Conservation (phyloP, 2,329 filamentous ascomycete genomes). For the Scedosporium minutisporum region DNA sequence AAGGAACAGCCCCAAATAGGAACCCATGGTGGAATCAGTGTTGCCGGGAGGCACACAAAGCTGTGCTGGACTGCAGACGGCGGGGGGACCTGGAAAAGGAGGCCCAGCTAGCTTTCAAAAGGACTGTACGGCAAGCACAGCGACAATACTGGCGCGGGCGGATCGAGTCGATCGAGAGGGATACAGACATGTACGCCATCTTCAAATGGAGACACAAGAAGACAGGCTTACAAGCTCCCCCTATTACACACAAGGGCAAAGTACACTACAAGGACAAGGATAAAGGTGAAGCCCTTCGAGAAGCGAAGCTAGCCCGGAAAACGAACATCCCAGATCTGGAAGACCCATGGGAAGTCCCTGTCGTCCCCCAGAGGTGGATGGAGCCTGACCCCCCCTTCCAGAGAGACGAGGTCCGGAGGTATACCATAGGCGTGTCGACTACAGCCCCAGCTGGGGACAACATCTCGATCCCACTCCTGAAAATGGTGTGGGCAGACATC, state of each 20-base stretch:
- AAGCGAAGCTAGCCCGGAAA: not conserved
- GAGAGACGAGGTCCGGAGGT: not conserved
- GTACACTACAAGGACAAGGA: not conserved
- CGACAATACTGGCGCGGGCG: not conserved
- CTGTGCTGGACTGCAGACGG: not conserved
- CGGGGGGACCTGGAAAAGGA: not conserved
- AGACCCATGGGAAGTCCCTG: not conserved
- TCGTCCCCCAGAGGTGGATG: not conserved
- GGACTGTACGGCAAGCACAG: no score
- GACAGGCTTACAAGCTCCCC: not conserved
- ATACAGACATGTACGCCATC: not conserved
- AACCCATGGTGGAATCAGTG: not conserved
- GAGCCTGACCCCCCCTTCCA: not conserved
- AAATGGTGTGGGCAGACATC: not conserved
- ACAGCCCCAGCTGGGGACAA: not conserved
- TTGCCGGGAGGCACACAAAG: not conserved
- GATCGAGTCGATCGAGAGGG: not conserved
- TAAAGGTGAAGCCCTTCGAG: not conserved
- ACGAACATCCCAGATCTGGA: not conserved
- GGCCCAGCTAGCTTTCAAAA: not conserved
- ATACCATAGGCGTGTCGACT: not conserved
- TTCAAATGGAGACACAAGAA: not conserved
- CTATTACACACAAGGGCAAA: not conserved
- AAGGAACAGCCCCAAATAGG: not conserved
- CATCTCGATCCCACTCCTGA: not conserved